Conservation (phyloP, 768 basidiomycete genomes). For the Tulasnella calospora region DNA sequence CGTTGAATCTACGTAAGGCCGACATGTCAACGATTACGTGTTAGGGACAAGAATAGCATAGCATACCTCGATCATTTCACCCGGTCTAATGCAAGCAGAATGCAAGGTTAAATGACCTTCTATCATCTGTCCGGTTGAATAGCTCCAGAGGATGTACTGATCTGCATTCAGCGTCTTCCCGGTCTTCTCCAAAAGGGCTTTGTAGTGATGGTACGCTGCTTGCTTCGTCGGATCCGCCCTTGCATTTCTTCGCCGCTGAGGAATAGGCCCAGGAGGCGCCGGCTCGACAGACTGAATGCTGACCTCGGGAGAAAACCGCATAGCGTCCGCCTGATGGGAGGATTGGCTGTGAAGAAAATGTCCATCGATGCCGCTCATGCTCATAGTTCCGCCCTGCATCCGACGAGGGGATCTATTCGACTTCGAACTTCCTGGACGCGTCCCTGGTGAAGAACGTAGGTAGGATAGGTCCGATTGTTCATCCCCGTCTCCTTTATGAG, state of each 20-base stretch:
- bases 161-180: not conserved
- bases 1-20: not conserved
- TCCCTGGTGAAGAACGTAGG: not conserved
- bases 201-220: not conserved
- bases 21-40: not conserved
- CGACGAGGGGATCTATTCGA: not conserved
- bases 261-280: not conserved
- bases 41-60: not conserved
- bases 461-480: not conserved
- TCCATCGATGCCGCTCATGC: not conserved
- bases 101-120: not conserved
- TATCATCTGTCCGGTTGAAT: not conserved
- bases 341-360: no score
- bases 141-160: not conserved
- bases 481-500: not conserved
- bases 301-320: no score
- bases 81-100: not conserved
- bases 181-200: not conserved
- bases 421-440: not conserved
- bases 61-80: conserved; percentile 2
- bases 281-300: not conserved
- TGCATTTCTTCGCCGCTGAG: not conserved
- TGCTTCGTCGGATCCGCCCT: not conserved
- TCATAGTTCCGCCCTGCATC: not conserved
- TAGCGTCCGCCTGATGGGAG: no score